Conservation (phyloP, 2,329 filamentous ascomycete genomes). For the Trichophyton mentagrophytes region DNA sequence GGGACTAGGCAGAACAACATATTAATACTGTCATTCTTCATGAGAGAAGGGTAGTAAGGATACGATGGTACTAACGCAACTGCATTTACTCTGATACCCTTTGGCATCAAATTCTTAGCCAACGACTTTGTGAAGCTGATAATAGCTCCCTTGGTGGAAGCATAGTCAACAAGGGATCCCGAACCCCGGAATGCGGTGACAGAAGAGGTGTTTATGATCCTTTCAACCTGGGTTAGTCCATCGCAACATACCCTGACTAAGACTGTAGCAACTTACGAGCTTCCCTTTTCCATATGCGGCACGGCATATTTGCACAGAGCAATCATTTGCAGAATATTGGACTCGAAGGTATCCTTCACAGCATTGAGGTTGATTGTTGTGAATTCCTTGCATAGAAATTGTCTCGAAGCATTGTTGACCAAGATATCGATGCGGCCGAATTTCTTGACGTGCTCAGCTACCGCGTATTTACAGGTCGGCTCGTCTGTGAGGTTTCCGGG, state of each 20-base stretch:
- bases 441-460: constrained; percentile 42
- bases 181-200: constrained; percentile 44
- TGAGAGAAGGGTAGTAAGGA: background rate
- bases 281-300: constrained; percentile 42
- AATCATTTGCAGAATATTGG: constrained; percentile 47
- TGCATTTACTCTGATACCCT: constrained; percentile 45
- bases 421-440: constrained; percentile 39
- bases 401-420: constrained; percentile 48
- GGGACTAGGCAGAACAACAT: constrained; percentile 15
- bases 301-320: constrained; percentile 47
- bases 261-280: constrained; percentile 25
- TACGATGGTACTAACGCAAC: constrained; percentile 25
- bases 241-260: background rate
- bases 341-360: constrained; percentile 45
- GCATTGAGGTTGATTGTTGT: constrained; percentile 42
- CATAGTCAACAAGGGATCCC: constrained; percentile 41
- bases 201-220: constrained; percentile 47
- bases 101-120: constrained; percentile 41
- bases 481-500: constrained; percentile 39
- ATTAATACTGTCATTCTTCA: background rate
- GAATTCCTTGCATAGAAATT: constrained; percentile 42
- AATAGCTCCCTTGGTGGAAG: constrained; percentile 47
- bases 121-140: constrained; percentile 43
- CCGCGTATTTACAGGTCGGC: constrained; percentile 38
- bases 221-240: constrained; percentile 13